phyloP scores from a whole-genome alignment of 768 basidiomycete species.

The Mycena crocata region DNA sequence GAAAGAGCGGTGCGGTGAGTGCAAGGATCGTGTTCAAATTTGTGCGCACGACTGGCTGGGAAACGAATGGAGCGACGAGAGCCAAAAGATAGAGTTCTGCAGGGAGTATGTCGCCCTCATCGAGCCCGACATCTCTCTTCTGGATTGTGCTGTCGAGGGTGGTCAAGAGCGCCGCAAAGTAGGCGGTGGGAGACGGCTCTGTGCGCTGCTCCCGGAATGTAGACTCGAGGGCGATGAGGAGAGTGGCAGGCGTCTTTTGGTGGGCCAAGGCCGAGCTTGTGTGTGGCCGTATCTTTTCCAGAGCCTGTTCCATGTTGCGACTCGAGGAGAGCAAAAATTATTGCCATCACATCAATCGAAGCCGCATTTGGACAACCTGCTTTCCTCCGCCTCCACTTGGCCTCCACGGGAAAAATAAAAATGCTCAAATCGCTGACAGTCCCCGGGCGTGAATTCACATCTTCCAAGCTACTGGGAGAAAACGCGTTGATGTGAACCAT shows the following conservation, averaged over 20 bases:
- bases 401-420: no score
- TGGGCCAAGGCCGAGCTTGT: conserved; percentile 83
- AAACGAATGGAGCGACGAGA: conserved; percentile 80
- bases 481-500: no score
- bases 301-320: conserved; percentile 66
- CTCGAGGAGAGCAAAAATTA: conserved; percentile 1
- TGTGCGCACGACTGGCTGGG: conserved; percentile 82
- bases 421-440: no score
- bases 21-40: conserved; percentile 78
- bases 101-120: conserved; percentile 82
- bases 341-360: not conserved
- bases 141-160: conserved; percentile 84
- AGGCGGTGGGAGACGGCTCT: conserved; percentile 84
- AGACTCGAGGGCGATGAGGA: conserved; percentile 87
- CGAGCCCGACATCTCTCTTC: conserved; percentile 60
- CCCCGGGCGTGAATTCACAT: no score
- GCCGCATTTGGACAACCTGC: conserved; percentile 2
- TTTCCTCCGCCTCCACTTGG: no score
- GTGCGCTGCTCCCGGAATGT: conserved; percentile 78
- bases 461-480: no score
- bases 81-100: conserved; percentile 89
- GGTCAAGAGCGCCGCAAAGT: conserved; percentile 92
- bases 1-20: conserved; percentile 84
- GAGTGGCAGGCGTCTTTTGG: conserved; percentile 89
- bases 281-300: conserved; percentile 90